Conservation (phyloP, 495 filamentous ascomycete genomes). For the Durotheca rogersii region DNA sequence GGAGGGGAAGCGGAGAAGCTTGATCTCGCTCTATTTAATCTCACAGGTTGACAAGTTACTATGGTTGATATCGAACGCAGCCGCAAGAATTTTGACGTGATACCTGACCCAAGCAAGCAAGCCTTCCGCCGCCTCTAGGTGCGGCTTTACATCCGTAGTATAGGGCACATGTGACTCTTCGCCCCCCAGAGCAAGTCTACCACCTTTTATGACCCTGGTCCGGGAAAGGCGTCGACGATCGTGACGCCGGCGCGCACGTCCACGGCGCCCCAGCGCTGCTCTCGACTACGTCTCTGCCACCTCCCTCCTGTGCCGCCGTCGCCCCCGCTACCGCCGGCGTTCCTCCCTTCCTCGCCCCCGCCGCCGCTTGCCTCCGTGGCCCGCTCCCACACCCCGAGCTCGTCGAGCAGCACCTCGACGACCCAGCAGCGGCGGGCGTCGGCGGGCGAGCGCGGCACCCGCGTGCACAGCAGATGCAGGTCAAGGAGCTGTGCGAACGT, state of each 20-base stretch:
- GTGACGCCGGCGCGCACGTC: conserved; percentile 35
- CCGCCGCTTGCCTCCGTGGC: background rate
- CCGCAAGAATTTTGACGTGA: too few relatives aligned
- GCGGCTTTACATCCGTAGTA: too few relatives aligned
- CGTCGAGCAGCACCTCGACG: conserved; percentile 49
- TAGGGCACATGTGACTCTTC: too few relatives aligned
- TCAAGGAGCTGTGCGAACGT: conserved; percentile 48
- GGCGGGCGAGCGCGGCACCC: conserved; percentile 32
- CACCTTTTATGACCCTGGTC: too few relatives aligned
- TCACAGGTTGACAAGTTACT: too few relatives aligned
- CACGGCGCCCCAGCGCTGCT: conserved; percentile 48
- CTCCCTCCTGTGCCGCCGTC: background rate
- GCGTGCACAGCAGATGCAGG: conserved; percentile 46
- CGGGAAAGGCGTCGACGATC: conserved; percentile 37
- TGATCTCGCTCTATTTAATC: too few relatives aligned
- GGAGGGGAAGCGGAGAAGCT: too few relatives aligned
- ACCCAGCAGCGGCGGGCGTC: conserved; percentile 38
- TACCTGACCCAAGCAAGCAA: too few relatives aligned
- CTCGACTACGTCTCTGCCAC: conserved; percentile 32
- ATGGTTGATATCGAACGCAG: too few relatives aligned
- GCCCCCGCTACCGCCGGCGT: background rate
- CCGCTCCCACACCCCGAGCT: conserved; percentile 38
- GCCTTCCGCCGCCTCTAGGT: too few relatives aligned
- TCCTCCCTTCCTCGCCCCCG: background rate
- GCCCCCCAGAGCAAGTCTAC: too few relatives aligned